Evolutionary conservation across 192 early-diverging fungal species (phyloP), one percentile per base, ranked within the genome.

Genomic region (Coemansia javaensis): DNA sequence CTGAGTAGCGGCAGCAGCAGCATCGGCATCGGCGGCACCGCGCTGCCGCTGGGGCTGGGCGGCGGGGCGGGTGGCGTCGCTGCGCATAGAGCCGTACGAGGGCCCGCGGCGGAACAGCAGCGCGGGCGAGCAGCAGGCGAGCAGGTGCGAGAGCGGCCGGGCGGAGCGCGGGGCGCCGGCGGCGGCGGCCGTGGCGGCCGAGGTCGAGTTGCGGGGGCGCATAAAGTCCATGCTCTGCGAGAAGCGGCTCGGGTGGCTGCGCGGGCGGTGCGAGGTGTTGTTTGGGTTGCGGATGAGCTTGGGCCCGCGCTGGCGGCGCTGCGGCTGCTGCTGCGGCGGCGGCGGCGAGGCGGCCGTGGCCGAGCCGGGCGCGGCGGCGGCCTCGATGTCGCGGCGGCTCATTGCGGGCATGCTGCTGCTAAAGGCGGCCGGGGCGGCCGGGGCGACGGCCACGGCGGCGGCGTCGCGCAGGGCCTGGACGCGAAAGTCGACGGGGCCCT

Each of bases 201-300:
- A 2, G 3, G 24, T 25, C 24, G 50, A 44, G 41, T 5, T 51
- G 62, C 17, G 58, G 28, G 28, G 28, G 7, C 59, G 70, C 54
- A 58, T 47, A 56, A 66, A 59, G 37, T 74, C 70, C 70, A 74
- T 66, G 59, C 70, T 74, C 31, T 74, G 70, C 3, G 60, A 50
- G 11, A 50, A 54, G 15, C 53, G 56, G 31, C 61, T 63, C 33
- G 47, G 45, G 30, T 48, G 50, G 22, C 25, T 59, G 48, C 52
- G 61, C 27, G 54, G 68, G 44, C 44, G 63, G 44, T 72, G 68
- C 47, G 53, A 55, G 22, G 58, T 65, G 44, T 74, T 74, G 59
- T 50, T 58, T 8, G 70, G 58, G 50, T 66, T 50, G 50, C 69
- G 62, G 25, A 73, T 54, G 46, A 73, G 69, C 58, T 73, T 73